phyloP scores from a whole-genome alignment of 768 basidiomycete species.

The Lactarius evosmus region DNA sequence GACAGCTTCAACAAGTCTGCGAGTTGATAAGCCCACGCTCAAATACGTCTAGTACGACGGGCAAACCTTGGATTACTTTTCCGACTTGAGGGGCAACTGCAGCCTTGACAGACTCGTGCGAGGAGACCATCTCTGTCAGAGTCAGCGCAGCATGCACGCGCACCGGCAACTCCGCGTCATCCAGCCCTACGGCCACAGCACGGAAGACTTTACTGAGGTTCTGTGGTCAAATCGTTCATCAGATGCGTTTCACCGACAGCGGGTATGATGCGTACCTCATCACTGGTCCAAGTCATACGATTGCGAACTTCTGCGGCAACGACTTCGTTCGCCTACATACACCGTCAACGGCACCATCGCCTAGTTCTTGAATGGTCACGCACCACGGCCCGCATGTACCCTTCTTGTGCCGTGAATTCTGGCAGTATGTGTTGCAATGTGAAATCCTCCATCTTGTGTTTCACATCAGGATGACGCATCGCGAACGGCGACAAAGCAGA shows the following conservation, averaged over 20 bases:
- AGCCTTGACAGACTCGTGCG: constrained; percentile 61
- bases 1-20: constrained; percentile 81
- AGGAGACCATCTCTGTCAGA: constrained; percentile 69
- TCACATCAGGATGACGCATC: constrained; percentile 81
- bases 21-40: background rate
- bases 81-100: constrained; percentile 75
- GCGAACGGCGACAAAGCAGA: constrained; percentile 73
- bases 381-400: constrained; percentile 77
- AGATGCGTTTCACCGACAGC: background rate
- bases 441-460: constrained; percentile 73
- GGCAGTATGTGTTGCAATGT: constrained; percentile 70
- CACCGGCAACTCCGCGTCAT: constrained; percentile 79
- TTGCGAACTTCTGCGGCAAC: constrained; percentile 69
- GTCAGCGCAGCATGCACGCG: constrained; percentile 80
- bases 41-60: background rate
- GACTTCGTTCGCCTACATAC: constrained; percentile 74
- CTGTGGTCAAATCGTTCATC: constrained; percentile 37
- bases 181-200: constrained; percentile 62
- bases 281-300: constrained; percentile 62
- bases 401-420: constrained; percentile 61
- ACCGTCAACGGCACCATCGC: background rate
- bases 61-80: constrained; percentile 78
- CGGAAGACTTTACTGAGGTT: constrained; percentile 61
- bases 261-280: constrained; percentile 47
- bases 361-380: constrained; percentile 32